Percentiles rank a stretch among this genome's conserved stretches.
phyloP scores from a whole-genome alignment of 768 basidiomycete genomes.

The Lyophyllum semitale region DNA sequence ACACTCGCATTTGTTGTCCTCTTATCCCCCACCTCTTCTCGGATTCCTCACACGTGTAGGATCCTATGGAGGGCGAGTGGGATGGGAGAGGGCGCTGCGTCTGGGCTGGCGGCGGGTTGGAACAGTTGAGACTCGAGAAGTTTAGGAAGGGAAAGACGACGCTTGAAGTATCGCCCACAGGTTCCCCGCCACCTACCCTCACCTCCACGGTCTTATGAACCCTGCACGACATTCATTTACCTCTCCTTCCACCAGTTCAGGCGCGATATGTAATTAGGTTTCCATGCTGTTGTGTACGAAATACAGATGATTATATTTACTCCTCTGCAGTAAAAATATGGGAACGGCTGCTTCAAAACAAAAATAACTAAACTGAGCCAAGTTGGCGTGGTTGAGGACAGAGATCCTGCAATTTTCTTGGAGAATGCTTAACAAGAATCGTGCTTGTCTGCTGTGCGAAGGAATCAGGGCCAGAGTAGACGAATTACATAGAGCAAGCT shows the following conservation, averaged over 20 bases:
- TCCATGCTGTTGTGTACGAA: constrained; percentile 13
- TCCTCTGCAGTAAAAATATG: no score
- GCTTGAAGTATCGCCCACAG: background rate
- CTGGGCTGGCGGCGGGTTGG: constrained; percentile 26
- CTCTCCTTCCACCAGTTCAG: constrained; percentile 7
- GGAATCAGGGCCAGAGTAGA: no score
- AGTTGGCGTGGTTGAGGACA: background rate
- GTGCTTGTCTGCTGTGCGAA: no score
- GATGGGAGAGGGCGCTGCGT: constrained; percentile 75
- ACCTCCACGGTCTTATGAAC: constrained; percentile 11
- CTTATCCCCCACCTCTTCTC: constrained; percentile 60
- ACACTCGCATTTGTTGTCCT: constrained; percentile 60
- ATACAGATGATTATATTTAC: constrained; percentile 6
- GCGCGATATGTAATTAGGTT: constrained; percentile 11
- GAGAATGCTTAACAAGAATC: no score
- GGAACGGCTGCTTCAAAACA: no score
- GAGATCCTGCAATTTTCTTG: no score
- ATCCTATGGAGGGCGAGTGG: constrained; percentile 55
- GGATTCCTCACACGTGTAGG: constrained; percentile 24
- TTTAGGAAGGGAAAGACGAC: constrained; percentile 9
- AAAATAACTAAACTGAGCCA: no score
- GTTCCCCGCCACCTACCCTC: background rate
- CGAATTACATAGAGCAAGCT: no score
- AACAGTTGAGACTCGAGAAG: constrained; percentile 14
- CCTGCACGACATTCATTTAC: constrained; percentile 9